Conservation (phyloP, 306 rosid species). For the Lupinus albus region DNA sequence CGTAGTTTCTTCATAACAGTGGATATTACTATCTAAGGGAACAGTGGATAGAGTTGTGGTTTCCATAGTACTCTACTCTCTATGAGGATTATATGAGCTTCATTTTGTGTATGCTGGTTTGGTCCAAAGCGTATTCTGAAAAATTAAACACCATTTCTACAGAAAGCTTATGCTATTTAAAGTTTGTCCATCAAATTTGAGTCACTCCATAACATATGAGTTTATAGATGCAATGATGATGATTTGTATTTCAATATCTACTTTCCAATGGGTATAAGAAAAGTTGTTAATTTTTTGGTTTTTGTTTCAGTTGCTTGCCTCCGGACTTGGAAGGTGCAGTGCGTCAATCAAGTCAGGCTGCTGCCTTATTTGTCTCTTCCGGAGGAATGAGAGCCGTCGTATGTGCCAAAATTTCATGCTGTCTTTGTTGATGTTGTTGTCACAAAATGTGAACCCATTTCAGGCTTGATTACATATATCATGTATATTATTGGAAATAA, state of each 20-base stretch:
- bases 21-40: too few relatives aligned
- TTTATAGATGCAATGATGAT: not conserved
- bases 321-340: slow-evolving; percentile 91
- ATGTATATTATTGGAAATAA: slow-evolving; percentile 7
- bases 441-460: not conserved
- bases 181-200: slow-evolving; percentile 13
- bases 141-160: slow-evolving; percentile 6
- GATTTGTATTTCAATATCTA: slow-evolving; percentile 14
- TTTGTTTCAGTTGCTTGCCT: slow-evolving; percentile 86
- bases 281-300: slow-evolving; percentile 34
- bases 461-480: slow-evolving; percentile 1
- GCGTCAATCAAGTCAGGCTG: slow-evolving; percentile 80
- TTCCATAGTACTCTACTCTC: not conserved
- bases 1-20: too few relatives aligned
- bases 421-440: not conserved
- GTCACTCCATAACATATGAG: not conserved
- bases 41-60: not conserved
- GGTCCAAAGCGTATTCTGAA: slow-evolving; percentile 9
- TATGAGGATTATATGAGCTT: not conserved
- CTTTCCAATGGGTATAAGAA: slow-evolving; percentile 32
- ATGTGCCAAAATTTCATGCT: slow-evolving; percentile 41
- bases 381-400: slow-evolving; percentile 95
- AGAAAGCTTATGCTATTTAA: slow-evolving; percentile 13
- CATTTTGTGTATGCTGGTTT: not conserved
- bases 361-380: slow-evolving; percentile 71